These are phyloP conservation scores for Camellia oleifera DNA, from an alignment of 179 eudicot genomes.

Conservation along the genomic window DNA sequence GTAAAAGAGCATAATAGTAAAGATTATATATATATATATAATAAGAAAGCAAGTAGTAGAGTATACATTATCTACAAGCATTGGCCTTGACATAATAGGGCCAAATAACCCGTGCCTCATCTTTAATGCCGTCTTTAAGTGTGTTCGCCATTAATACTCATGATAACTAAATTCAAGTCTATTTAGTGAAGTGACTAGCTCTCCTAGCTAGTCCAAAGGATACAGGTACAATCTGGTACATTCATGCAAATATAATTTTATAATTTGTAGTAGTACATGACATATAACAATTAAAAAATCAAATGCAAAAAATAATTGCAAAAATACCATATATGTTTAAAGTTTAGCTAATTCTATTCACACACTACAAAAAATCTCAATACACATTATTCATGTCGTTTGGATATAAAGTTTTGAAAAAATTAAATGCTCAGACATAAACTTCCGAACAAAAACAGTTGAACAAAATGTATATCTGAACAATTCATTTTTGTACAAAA, in stretches of 20 bases:
- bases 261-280: background rate
- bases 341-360: too few species aligned
- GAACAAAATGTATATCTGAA: too few species aligned
- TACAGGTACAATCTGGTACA: too few species aligned
- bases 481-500: too few species aligned
- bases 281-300: too few species aligned
- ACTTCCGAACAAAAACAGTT: too few species aligned
- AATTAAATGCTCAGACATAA: too few species aligned
- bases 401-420: too few species aligned
- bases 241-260: background rate
- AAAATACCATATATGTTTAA: background rate
- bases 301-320: too few species aligned
- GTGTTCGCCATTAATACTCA: background rate
- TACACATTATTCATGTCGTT: too few species aligned
- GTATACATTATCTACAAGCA: background rate
- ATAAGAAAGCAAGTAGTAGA: background rate
- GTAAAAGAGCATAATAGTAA: too few species aligned
- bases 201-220: background rate
- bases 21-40: background rate
- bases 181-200: background rate
- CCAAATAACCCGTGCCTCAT: background rate
- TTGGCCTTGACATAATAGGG: background rate
- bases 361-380: too few species aligned
- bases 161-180: conserved; percentile 2
- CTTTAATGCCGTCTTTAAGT: background rate